Conservation (phyloP, 331 rosid species). For the Spiraea crenata region DNA sequence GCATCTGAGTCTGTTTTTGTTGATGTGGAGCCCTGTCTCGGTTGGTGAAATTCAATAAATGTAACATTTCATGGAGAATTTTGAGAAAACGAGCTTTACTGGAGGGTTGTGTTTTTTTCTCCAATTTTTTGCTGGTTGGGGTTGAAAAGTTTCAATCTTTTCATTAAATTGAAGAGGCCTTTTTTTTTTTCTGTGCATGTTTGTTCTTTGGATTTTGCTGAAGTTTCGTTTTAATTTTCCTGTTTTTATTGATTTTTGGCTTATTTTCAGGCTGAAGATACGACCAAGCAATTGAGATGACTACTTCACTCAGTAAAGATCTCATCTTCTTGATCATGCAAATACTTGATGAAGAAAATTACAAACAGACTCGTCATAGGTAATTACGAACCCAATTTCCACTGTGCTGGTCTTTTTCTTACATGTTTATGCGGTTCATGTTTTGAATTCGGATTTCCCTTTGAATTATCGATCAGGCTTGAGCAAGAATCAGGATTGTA, state of each 20-base stretch:
- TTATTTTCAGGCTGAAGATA: slow-evolving; percentile 22
- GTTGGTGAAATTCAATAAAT: neutral
- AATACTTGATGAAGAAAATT: slow-evolving; percentile 89
- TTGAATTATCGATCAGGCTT: slow-evolving; percentile 43
- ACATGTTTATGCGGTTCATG: slow-evolving; percentile 15
- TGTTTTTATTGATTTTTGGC: neutral
- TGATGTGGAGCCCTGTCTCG: slow-evolving; percentile 1
- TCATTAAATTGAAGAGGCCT: neutral
- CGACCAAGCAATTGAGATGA: slow-evolving; percentile 22
- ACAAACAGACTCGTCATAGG: slow-evolving; percentile 83
- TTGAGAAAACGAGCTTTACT: neutral
- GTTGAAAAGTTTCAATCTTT: neutral
- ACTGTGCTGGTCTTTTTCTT: slow-evolving; percentile 22
- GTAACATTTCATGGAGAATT: slow-evolving; percentile 2
- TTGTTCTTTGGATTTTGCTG: neutral
- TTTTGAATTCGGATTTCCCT: slow-evolving; percentile 5
- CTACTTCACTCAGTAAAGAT: slow-evolving; percentile 77
- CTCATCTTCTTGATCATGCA: slow-evolving; percentile 88
- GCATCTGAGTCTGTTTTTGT: neutral
- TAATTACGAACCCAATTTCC: slow-evolving; percentile 25
- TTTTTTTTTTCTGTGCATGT: neutral
- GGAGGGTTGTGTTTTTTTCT: neutral
- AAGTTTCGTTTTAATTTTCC: neutral
- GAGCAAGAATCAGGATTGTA: slow-evolving; percentile 87
- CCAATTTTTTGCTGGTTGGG: neutral